Evolutionary conservation across 129 eudicot genomes (phyloP).

Genomic region (Helichrysum umbraculigerum): DNA sequence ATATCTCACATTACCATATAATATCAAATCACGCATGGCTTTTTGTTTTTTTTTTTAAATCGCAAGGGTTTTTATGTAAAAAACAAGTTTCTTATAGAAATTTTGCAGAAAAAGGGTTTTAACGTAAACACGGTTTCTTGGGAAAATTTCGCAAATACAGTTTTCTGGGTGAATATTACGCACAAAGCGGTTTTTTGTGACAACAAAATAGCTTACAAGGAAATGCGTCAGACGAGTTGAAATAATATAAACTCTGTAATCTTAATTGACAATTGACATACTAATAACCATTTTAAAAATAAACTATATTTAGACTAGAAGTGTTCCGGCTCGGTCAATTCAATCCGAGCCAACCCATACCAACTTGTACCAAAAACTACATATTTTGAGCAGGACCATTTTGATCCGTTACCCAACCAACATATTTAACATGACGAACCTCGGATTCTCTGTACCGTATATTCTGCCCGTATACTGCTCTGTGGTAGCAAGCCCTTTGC

Average conservation of each 20-base stretch:
- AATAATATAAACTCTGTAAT: not conserved
- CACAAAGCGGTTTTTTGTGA: no score
- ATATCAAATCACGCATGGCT: no score
- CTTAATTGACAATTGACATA: not conserved
- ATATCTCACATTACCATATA: no score
- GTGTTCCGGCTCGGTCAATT: not conserved
- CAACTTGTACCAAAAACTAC: not conserved
- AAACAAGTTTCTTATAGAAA: no score
- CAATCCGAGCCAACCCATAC: not conserved
- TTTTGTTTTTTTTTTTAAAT: no score
- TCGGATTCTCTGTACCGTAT: slow-evolving; percentile 72
- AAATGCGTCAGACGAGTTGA: not conserved
- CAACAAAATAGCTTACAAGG: not conserved
- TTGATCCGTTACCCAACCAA: not conserved
- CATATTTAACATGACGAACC: slow-evolving; percentile 36
- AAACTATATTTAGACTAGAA: no score
- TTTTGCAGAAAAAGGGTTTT: no score
- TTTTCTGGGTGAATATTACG: no score
- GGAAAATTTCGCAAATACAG: no score
- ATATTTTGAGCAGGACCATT: not conserved
- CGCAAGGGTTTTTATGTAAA: no score
- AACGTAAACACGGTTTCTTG: no score
- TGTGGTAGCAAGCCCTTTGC: slow-evolving; percentile 91
- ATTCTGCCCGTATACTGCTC: slow-evolving; percentile 78
- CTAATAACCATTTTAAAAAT: not conserved